These are phyloP conservation scores for Globisporangium viniferum DNA, from an alignment of 352 stramenopile genomes.

Conservation along the genomic window DNA sequence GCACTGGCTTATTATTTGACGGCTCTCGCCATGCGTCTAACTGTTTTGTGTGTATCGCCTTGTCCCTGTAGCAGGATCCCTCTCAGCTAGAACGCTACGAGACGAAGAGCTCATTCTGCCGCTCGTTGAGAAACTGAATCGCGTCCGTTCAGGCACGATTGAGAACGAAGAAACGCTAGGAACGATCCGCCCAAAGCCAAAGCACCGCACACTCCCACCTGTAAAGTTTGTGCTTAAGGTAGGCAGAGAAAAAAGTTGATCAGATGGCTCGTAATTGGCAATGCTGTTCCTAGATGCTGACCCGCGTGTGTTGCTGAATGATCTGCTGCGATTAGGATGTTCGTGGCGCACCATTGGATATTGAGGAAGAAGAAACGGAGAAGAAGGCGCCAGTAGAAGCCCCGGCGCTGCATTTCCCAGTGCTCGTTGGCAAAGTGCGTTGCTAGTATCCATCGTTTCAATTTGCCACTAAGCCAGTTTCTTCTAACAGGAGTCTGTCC, in stretches of 20 bases:
- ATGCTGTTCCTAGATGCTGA: background rate
- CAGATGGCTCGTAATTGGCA: background rate
- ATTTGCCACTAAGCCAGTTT: background rate
- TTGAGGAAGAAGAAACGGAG: slow-evolving; percentile 52
- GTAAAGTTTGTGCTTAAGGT: slow-evolving; percentile 87
- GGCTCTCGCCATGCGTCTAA: background rate
- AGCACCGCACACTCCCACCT: slow-evolving; percentile 54
- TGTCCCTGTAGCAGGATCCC: slow-evolving; percentile 26
- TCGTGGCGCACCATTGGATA: slow-evolving; percentile 60
- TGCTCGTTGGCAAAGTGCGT: slow-evolving; percentile 69
- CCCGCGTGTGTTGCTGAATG: background rate
- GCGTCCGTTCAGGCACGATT: slow-evolving; percentile 32
- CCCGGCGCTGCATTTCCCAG: slow-evolving; percentile 60
- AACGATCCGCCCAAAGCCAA: slow-evolving; percentile 44
- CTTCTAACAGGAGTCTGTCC: background rate
- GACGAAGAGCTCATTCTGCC: slow-evolving; percentile 79
- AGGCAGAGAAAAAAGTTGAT: background rate
- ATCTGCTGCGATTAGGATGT: slow-evolving; percentile 39
- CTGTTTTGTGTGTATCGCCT: background rate
- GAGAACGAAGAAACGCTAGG: slow-evolving; percentile 53
- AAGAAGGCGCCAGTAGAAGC: slow-evolving; percentile 28
- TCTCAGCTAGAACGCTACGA: slow-evolving; percentile 68
- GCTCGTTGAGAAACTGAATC: slow-evolving; percentile 67
- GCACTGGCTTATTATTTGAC: background rate
- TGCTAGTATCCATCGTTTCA: background rate